Conservation (phyloP, 176 grass and related monocot genomes). For the Eragrostis nindensis region DNA sequence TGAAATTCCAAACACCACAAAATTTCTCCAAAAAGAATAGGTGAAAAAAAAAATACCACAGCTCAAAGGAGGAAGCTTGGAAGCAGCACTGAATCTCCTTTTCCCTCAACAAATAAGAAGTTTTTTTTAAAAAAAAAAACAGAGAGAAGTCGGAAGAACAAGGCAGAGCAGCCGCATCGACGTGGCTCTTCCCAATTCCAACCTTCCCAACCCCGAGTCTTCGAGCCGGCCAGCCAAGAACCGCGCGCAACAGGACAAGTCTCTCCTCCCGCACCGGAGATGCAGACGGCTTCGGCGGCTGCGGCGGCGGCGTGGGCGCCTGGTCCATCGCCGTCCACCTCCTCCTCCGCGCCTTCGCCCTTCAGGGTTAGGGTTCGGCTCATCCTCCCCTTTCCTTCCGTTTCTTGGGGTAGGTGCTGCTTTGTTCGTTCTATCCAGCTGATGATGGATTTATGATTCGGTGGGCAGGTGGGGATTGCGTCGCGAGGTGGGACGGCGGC, state of each 20-base stretch:
- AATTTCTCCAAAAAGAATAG: too few relatives aligned
- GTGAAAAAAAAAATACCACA: too few relatives aligned
- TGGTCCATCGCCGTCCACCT: slow-evolving; percentile 49
- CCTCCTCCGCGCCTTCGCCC: slow-evolving; percentile 29
- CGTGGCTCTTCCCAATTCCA: background rate
- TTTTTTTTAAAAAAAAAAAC: background rate
- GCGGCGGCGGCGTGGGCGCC: slow-evolving; percentile 41
- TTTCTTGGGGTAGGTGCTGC: background rate
- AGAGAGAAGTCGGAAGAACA: background rate
- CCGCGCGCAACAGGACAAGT: background rate
- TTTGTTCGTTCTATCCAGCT: background rate
- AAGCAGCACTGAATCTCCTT: background rate
- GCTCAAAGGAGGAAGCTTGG: too few relatives aligned
- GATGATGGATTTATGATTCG: slow-evolving; percentile 33
- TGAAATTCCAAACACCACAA: slow-evolving; percentile 1
- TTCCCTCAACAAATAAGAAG: fast-evolving
- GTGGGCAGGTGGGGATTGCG: slow-evolving; percentile 36
- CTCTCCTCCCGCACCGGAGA: slow-evolving; percentile 24
- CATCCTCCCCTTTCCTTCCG: background rate
- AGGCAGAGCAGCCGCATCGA: slow-evolving; percentile 6
- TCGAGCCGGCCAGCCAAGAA: slow-evolving; percentile 27
- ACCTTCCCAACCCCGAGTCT: background rate
- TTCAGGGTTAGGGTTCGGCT: slow-evolving; percentile 40
- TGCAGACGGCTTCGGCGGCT: slow-evolving; percentile 63
- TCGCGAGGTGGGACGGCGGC: slow-evolving; percentile 12